phyloP scores from a whole-genome alignment of 805 yeast species.

The Pichia nakasei region DNA sequence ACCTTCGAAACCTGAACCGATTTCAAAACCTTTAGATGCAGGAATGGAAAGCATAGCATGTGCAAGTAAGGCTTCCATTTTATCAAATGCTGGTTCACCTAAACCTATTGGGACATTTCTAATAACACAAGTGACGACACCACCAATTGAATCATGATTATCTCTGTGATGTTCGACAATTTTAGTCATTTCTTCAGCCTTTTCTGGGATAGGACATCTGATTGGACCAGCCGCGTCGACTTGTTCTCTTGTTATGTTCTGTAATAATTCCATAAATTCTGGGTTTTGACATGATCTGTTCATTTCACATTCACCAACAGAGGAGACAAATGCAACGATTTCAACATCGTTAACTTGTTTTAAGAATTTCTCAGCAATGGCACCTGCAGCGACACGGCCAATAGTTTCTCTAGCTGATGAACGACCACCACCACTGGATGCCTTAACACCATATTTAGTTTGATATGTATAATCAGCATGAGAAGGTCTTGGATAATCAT shows the following conservation, averaged over 20 bases:
- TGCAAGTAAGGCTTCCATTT: constrained; percentile 88
- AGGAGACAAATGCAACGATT: constrained; percentile 93
- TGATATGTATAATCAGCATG: constrained; percentile 96
- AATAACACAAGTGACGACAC: constrained; percentile 94
- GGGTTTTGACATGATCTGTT: constrained; percentile 60
- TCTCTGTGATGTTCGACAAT: constrained; percentile 84
- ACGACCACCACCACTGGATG: constrained; percentile 96
- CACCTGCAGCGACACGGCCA: constrained; percentile 98
- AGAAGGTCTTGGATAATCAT: constrained; percentile 91
- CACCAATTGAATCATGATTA: constrained; percentile 88
- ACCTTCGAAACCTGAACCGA: constrained; percentile 94
- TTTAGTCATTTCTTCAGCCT: constrained; percentile 73
- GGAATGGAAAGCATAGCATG: constrained; percentile 98
- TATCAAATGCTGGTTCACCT: constrained; percentile 97
- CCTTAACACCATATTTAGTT: constrained; percentile 84
- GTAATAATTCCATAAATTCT: constrained; percentile 56
- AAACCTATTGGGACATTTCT: constrained; percentile 92
- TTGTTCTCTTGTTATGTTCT: constrained; percentile 75
- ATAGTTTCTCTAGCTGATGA: constrained; percentile 96
- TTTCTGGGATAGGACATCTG: constrained; percentile 78
- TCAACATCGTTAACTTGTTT: constrained; percentile 71
- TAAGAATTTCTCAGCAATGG: constrained; percentile 90
- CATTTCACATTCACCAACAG: constrained; percentile 76
- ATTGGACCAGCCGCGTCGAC: constrained; percentile 87
- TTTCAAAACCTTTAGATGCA: constrained; percentile 96